phyloP scores from a whole-genome alignment of 139 green algal species.

The Tetraselmis chui region DNA sequence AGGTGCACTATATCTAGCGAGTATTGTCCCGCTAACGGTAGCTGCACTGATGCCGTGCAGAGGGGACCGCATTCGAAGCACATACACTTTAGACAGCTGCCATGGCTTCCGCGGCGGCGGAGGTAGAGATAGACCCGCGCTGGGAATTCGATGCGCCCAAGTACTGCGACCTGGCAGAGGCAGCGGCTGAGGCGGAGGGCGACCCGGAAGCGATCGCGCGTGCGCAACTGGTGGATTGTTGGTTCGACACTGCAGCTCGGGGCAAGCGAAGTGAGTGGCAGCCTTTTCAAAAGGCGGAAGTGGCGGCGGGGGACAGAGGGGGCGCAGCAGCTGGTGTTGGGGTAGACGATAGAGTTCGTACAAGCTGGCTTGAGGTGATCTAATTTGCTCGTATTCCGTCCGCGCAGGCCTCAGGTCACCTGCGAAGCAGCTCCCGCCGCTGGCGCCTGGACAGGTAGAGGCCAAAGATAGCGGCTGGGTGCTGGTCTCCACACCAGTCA shows the following conservation, averaged over 20 bases:
- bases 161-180: neutral
- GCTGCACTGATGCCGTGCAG: no score
- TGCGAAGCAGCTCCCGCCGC: neutral
- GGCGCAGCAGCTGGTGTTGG: no score
- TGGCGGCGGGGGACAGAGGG: no score
- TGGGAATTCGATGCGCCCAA: neutral
- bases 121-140: neutral
- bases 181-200: neutral
- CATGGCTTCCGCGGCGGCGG: no score
- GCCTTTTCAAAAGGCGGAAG: no score
- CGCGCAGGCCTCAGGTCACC: neutral
- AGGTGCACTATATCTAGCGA: no score
- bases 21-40: no score
- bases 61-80: no score
- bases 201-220: neutral
- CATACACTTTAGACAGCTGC: no score
- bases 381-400: no score
- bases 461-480: neutral
- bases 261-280: neutral
- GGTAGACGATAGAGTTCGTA: no score
- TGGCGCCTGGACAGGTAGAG: neutral
- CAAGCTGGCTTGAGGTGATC: no score
- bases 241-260: neutral
- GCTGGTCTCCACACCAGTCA: neutral
- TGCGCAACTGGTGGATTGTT: neutral